These are phyloP conservation scores for Sindora glabra DNA, from an alignment of 306 rosid genomes.

Conservation along the genomic window DNA sequence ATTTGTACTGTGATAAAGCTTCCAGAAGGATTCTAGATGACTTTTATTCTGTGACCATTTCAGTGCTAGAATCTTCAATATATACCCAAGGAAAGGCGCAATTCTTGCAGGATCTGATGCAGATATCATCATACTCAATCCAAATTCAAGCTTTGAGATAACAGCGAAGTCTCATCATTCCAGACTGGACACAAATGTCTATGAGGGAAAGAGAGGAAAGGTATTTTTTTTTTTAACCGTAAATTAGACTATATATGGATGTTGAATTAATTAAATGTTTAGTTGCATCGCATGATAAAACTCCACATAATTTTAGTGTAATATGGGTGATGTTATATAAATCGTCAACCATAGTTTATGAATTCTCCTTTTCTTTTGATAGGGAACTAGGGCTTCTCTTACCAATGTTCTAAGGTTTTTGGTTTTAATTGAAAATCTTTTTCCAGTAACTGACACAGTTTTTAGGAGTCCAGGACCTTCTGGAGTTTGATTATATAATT, in stretches of 20 bases:
- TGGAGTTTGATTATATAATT: not conserved
- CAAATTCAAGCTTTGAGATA: conserved; percentile 77
- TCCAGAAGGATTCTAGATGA: not conserved
- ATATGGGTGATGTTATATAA: too few species aligned
- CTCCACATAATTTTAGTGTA: not conserved
- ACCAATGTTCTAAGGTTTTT: too few species aligned
- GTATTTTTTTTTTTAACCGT: conserved; percentile 30
- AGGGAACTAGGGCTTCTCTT: too few species aligned
- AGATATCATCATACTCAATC: conserved; percentile 84
- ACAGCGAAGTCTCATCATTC: conserved; percentile 77
- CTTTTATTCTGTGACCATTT: conserved; percentile 6
- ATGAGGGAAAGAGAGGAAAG: conserved; percentile 85
- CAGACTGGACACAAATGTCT: conserved; percentile 72
- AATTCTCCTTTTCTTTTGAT: too few species aligned
- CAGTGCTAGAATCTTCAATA: conserved; percentile 90
- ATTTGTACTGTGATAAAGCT: too few species aligned
- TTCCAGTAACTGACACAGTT: too few species aligned
- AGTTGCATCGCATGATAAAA: not conserved
- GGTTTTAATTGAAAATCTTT: too few species aligned
- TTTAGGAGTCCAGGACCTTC: too few species aligned
- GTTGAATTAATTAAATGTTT: not conserved
- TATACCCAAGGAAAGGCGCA: conserved; percentile 84
- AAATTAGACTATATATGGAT: not conserved
- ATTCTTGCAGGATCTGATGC: conserved; percentile 87
- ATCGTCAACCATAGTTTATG: too few species aligned